Percentiles rank a stretch among this genome's conserved stretches.
Evolutionary conservation across 2,329 filamentous ascomycete genomes (phyloP).

Genomic region (Colletotrichum godetiae): DNA sequence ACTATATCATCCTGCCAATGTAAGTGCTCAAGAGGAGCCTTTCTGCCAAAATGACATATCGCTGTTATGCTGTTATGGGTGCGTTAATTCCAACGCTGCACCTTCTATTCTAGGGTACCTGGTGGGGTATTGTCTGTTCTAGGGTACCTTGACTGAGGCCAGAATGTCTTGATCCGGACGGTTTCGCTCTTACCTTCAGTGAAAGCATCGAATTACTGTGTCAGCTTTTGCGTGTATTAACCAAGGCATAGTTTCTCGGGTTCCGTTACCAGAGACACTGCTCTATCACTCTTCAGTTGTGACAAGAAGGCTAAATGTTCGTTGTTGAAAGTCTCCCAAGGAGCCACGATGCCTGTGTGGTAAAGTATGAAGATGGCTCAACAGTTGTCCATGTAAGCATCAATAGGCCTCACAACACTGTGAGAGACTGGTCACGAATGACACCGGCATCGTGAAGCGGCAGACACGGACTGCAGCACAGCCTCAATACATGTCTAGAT

Average conservation of each 20-base stretch:
- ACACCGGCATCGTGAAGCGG: not conserved
- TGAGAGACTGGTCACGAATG: not conserved
- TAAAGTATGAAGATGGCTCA: not conserved
- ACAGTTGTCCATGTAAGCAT: too few species aligned
- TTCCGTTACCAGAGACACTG: not conserved
- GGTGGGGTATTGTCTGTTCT: too few species aligned
- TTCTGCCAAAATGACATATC: not conserved
- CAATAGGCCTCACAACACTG: too few species aligned
- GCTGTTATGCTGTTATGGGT: too few species aligned
- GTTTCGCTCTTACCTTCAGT: not conserved
- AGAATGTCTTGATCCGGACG: not conserved
- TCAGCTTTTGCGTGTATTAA: too few species aligned
- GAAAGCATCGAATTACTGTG: not conserved
- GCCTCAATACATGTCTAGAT: not conserved
- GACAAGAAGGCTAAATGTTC: not conserved
- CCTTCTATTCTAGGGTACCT: too few species aligned
- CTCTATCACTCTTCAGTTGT: not conserved
- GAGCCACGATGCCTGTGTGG: not conserved
- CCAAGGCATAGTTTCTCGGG: too few species aligned
- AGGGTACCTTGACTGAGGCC: too few species aligned
- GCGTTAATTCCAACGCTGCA: too few species aligned
- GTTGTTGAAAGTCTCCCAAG: not conserved
- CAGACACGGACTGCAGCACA: not conserved
- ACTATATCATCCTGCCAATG: conserved; percentile 29
- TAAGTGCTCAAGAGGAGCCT: conserved; percentile 22